Evolutionary conservation across 2,329 filamentous ascomycete genomes (phyloP).

Genomic region (Beauveria varroae): DNA sequence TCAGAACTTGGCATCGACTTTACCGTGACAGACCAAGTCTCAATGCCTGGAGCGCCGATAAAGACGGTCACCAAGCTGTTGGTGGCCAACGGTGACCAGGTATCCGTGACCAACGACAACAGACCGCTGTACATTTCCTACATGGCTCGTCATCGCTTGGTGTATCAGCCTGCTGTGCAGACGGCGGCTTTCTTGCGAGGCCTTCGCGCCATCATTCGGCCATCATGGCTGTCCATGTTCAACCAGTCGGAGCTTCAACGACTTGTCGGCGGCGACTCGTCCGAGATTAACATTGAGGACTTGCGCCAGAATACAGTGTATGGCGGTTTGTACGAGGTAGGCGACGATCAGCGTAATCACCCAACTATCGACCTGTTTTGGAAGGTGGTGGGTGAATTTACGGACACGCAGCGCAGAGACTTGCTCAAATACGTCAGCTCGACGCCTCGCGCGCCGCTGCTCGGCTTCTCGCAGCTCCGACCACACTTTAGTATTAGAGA

Average conservation of each 20-base stretch:
- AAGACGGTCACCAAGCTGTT: conserved; percentile 68
- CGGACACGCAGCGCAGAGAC: conserved; percentile 70
- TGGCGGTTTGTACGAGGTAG: conserved; percentile 79
- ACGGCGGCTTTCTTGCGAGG: conserved; percentile 84
- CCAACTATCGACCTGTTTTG: conserved; percentile 83
- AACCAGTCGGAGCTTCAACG: conserved; percentile 93
- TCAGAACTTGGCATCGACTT: conserved; percentile 69
- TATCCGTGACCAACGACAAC: conserved; percentile 83
- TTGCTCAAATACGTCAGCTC: conserved; percentile 95
- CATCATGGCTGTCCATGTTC: conserved; percentile 95
- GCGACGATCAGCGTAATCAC: conserved; percentile 83
- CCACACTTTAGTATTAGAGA: conserved; percentile 88
- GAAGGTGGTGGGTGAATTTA: conserved; percentile 72
- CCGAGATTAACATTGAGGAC: conserved; percentile 81
- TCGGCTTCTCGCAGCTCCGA: conserved; percentile 81
- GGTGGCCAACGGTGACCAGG: conserved; percentile 67
- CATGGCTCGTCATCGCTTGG: conserved; percentile 79
- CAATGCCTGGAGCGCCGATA: conserved; percentile 35
- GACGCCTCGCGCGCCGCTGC: conserved; percentile 78
- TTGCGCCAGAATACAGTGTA: conserved; percentile 78
- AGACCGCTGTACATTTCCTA: conserved; percentile 90
- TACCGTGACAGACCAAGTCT: conserved; percentile 69
- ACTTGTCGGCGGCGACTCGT: conserved; percentile 80
- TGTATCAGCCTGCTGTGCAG: conserved; percentile 71
- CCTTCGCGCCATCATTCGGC: conserved; percentile 79